Percentiles rank a stretch among this genome's conserved stretches.
phyloP scores from a whole-genome alignment of 768 basidiomycete genomes.

The Mycena albidolilacea region DNA sequence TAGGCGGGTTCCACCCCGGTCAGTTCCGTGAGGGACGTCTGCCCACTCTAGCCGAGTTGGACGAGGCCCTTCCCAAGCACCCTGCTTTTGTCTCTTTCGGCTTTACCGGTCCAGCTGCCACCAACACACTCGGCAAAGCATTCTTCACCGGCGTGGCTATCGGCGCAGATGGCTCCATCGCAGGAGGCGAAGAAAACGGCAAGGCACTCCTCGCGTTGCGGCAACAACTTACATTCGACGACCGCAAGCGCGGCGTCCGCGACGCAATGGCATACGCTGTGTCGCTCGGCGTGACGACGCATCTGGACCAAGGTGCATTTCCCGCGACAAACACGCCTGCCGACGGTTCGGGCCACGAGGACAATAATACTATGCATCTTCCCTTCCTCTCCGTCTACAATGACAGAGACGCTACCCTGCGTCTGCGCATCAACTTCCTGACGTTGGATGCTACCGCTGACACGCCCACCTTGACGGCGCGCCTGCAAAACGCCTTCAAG shows the following conservation, averaged over 20 bases:
- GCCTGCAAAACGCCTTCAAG: constrained; percentile 6
- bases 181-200: neutral
- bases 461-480: constrained; percentile 15
- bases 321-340: constrained; percentile 1
- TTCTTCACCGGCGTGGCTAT: neutral
- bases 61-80: constrained; percentile 11
- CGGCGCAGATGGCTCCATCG: constrained; percentile 5
- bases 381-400: constrained; percentile 9
- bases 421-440: constrained; percentile 11
- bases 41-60: constrained; percentile 7
- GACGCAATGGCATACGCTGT: constrained; percentile 7
- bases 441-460: constrained; percentile 8
- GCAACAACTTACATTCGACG: constrained; percentile 7
- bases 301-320: constrained; percentile 11
- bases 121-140: constrained; percentile 11
- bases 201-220: constrained; percentile 2
- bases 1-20: constrained; percentile 6
- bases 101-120: neutral
- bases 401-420: constrained; percentile 4
- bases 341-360: neutral
- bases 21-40: constrained; percentile 5
- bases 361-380: constrained; percentile 12
- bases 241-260: constrained; percentile 14
- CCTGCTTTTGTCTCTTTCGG: neutral
- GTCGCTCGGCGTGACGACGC: constrained; percentile 7